Conservation (phyloP, 176 grass and related monocot species). For the Microstegium vimineum region DNA sequence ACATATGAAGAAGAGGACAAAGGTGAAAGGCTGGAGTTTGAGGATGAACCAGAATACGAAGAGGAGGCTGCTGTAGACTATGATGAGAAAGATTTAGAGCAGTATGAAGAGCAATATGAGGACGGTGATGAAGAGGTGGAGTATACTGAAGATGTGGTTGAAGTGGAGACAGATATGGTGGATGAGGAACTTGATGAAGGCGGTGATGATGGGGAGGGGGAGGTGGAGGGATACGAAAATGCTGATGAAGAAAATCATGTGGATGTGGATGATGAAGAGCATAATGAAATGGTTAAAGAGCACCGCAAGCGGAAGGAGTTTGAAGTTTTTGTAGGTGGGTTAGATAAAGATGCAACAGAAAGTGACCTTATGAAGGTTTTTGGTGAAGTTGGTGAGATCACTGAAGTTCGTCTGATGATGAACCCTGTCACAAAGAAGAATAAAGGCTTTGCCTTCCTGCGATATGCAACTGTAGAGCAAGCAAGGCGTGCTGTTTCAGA, state of each 20-base stretch:
- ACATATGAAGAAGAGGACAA: conserved; percentile 57
- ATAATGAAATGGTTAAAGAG: conserved; percentile 63
- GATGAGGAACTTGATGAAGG: conserved; percentile 73
- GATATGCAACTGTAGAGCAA: conserved; percentile 83
- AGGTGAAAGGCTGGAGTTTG: conserved; percentile 63
- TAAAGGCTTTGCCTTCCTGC: conserved; percentile 96
- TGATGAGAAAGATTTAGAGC: conserved; percentile 61
- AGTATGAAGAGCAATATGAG: conserved; percentile 63
- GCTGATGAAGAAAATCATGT: conserved; percentile 48
- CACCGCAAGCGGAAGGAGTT: conserved; percentile 77
- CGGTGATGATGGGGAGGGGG: conserved; percentile 59
- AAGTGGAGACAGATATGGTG: conserved; percentile 57
- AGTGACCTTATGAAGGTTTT: conserved; percentile 86
- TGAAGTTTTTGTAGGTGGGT: conserved; percentile 96
- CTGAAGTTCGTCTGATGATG: conserved; percentile 83
- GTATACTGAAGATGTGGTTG: conserved; percentile 66
- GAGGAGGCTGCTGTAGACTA: conserved; percentile 76
- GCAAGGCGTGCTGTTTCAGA: conserved; percentile 72
- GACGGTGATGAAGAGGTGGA: conserved; percentile 62
- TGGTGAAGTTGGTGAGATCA: conserved; percentile 76
- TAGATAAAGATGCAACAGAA: conserved; percentile 83
- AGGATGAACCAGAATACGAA: conserved; percentile 76
- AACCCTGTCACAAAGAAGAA: conserved; percentile 86
- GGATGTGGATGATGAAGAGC: conserved; percentile 68
- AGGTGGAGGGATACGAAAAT: conserved; percentile 56